Conservation (phyloP, 164 flowering plant genomes). For the Malania oleifera region DNA sequence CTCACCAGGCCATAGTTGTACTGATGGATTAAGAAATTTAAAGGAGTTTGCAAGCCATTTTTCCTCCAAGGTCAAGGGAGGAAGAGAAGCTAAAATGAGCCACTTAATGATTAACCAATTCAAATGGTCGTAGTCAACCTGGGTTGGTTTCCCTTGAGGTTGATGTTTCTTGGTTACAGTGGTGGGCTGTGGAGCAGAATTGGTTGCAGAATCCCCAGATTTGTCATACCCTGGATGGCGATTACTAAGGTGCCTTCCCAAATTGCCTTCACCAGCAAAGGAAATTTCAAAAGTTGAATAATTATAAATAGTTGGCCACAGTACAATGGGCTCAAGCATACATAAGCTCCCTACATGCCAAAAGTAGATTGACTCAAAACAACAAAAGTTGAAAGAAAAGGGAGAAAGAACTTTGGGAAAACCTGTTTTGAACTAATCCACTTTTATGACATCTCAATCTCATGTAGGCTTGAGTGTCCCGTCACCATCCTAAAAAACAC, state of each 20-base stretch:
- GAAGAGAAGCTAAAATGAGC: conserved; percentile 66
- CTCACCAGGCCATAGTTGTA: conserved; percentile 67
- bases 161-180: conserved; percentile 51
- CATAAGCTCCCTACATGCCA: neutral
- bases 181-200: conserved; percentile 31
- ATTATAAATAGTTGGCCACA: no score
- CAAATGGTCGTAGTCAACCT: conserved; percentile 75
- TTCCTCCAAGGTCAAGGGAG: conserved; percentile 73
- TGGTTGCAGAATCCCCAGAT: conserved; percentile 33
- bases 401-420: neutral
- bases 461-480: conserved; percentile 1
- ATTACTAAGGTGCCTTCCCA: conserved; percentile 91
- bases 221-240: conserved; percentile 95
- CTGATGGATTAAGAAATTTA: conserved; percentile 64
- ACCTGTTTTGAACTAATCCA: neutral
- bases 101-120: conserved; percentile 93
- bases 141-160: conserved; percentile 41
- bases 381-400: neutral
- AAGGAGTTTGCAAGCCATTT: conserved; percentile 67
- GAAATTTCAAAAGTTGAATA: neutral
- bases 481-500: neutral
- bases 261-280: conserved; percentile 56
- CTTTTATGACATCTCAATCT: conserved; percentile 1
- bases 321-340: neutral
- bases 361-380: neutral